Base-by-base conservation (phyloP, 192 early-diverging fungal genomes). In the Chytriomyces sp. region DNA sequence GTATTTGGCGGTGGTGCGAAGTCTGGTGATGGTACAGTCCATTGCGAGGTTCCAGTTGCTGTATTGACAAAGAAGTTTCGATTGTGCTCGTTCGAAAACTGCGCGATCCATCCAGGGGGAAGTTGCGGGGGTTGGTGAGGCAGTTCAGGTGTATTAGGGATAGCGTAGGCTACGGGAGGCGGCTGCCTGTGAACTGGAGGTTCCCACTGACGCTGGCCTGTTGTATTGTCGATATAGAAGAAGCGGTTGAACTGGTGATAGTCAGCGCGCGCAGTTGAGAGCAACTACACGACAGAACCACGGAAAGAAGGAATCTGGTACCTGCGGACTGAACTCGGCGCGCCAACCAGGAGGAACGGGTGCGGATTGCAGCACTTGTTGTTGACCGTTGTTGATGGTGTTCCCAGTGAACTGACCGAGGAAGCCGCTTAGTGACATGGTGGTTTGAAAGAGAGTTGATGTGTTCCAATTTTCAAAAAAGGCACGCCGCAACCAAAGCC, bases 31-130 rank as follows among this genome's bases (percentile, higher is more conserved):
- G 65, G 65, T 3, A 50, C 24, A 61, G 16, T 24, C 65, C 65
- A 67, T 35, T 35, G 59, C 16, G 18, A 20, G n/a, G 28, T 5
- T 20, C 65, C 65, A 18, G 65, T 67, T 18, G 59, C 65, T 16
- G 65, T 67, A 61, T 67, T 67, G 28, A 67, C 65, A 67, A 20
- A 67, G 65, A 67, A 67, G 59, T 67, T 18, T 18, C 65, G 28
- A 24, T 67, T 67, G 69, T 70, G 35, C 3, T 47, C 20, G 13
- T 50, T 35, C 11, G 13, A 16, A 20, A 46, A 70, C 11, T 47
- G 45, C 18, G 69, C 63, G 45, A 70, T 70, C 26, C 26, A 70
- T 20, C 69, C 69, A 23, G 69, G 63, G 2, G 63, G 63, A n/a
- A 70, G 53, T 57, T 57, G 53, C 20, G 53, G 20, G 16, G 53